phyloP scores from a whole-genome alignment of 2,329 filamentous ascomycete species.

The Lecanicillium sp. region DNA sequence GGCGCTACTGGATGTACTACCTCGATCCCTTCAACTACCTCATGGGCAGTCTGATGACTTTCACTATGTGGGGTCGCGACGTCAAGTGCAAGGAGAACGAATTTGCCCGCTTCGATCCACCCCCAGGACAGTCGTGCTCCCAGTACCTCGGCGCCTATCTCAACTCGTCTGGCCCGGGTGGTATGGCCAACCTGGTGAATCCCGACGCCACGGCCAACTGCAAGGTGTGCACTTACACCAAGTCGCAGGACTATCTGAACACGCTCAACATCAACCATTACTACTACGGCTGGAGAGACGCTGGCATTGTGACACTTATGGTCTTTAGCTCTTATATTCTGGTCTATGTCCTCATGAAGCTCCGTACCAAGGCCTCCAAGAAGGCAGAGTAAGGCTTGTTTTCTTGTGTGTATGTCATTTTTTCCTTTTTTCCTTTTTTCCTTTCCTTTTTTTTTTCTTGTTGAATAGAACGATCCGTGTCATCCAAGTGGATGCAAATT shows the following conservation, averaged over 20 bases:
- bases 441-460: background rate
- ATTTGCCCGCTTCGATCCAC: conserved; percentile 46
- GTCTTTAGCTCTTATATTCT: conserved; percentile 46
- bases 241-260: conserved; percentile 53
- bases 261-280: conserved; percentile 55
- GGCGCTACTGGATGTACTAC: conserved; percentile 61
- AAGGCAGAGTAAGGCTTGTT: conserved; percentile 31
- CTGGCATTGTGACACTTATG: conserved; percentile 53
- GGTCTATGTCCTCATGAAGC: conserved; percentile 42
- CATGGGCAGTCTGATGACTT: conserved; percentile 49
- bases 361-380: conserved; percentile 43
- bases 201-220: conserved; percentile 51
- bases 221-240: conserved; percentile 53
- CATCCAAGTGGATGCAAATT: too few relatives aligned
- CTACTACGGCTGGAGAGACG: conserved; percentile 61
- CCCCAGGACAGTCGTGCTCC: conserved; percentile 47
- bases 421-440: background rate
- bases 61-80: conserved; percentile 40
- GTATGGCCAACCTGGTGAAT: conserved; percentile 49
- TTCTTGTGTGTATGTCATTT: background rate
- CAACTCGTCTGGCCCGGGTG: conserved; percentile 34
- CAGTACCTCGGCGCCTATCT: conserved; percentile 52
- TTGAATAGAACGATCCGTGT: too few relatives aligned
- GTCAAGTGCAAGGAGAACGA: conserved; percentile 43
- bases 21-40: conserved; percentile 58